These are phyloP conservation scores for Oryza australiensis DNA, from an alignment of 176 grass and related monocot genomes.

Conservation along the genomic window DNA sequence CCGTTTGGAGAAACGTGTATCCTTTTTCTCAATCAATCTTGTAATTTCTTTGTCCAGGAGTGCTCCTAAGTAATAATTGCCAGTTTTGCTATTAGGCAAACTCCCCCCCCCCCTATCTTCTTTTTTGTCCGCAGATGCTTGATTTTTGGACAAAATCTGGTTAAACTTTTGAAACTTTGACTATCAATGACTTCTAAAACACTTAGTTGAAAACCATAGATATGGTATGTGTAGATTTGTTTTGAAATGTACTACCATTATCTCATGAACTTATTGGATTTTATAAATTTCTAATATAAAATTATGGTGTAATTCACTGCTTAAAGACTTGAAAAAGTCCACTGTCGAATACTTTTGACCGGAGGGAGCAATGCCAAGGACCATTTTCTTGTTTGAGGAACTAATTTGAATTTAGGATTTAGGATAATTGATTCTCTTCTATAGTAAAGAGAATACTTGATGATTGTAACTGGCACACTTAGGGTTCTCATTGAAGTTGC, in stretches of 20 bases:
- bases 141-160: background rate
- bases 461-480: background rate
- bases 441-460: background rate
- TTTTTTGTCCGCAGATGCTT: no score
- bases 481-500: background rate
- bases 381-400: no score
- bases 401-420: background rate
- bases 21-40: constrained; percentile 34
- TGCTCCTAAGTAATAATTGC: background rate
- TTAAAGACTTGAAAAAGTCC: no score
- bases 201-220: no score
- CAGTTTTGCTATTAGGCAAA: background rate
- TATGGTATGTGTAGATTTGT: no score
- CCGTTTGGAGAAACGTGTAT: constrained; percentile 90
- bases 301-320: no score
- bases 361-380: background rate
- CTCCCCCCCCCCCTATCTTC: no score
- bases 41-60: background rate
- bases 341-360: no score
- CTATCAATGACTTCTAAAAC: no score
- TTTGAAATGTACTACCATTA: no score
- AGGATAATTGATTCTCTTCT: background rate
- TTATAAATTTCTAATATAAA: no score
- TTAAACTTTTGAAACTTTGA: background rate
- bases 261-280: no score